Evolutionary conservation across 805 yeast genomes (phyloP), one percentile per base, ranked within the genome.

Genomic region (Sugiyamaella lignohabitans): DNA sequence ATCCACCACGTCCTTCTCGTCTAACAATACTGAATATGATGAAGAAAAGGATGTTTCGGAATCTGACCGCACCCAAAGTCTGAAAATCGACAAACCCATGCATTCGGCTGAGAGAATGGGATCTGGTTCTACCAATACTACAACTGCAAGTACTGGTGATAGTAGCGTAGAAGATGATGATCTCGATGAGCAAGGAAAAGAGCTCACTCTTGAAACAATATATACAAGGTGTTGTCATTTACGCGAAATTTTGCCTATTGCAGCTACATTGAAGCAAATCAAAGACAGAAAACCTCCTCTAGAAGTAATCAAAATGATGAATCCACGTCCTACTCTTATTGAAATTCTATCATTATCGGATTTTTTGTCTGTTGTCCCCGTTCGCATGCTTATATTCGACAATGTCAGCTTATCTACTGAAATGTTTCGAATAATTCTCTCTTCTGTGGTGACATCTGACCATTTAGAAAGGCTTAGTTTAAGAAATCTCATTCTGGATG

Each of bases 201-300:
- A 46, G 4, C 60, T 71, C 8, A 69, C 76, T 29, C 74, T 84
- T 45, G 96, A 87, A 56, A 74, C 79, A 40, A 72, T 91, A 59
- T 89, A 89, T 65, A 87, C 96, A 1, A 71, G 97, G 53, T 91
- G 97, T 63, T 89, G 97, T 62, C 97, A 89, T 63, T 69, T 89
- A 49, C 72, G 97, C 46, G 97, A 89, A 59, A 89, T 89, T 48
- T 64, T 89, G 51, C 97, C 98, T 1, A 89, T 89, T 42, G 91
- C 95, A 2, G 91, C 95, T 2, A 87, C 91, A 4, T 60, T 86
- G 55, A 83, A 84, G 58, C 95, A 87, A 60, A 73, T 89, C 51
- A 80, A 80, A 58, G 87, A 84, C 19, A 80, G 87, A 23, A 74
- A 81, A 40, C 80, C 85, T 0, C 95, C 96, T 3, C 63, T 89